phyloP scores from a whole-genome alignment of 2,329 filamentous ascomycete genomes.

The Thermomyces lanuginosus region DNA sequence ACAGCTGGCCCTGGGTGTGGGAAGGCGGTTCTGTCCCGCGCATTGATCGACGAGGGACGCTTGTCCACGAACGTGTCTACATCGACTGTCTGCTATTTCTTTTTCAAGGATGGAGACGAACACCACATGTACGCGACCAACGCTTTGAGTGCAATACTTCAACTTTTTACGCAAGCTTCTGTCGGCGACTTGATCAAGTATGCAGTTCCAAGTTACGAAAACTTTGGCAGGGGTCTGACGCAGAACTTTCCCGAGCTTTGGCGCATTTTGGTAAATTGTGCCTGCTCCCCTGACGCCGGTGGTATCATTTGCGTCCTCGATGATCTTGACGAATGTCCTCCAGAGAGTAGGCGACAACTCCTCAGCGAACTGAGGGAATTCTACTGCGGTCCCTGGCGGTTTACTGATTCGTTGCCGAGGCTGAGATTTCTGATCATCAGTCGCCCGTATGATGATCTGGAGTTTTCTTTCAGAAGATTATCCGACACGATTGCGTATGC shows the following conservation, averaged over 20 bases:
- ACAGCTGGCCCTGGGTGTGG: slow-evolving; percentile 20
- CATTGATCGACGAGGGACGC: slow-evolving; percentile 14
- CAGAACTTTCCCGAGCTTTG: slow-evolving; percentile 1
- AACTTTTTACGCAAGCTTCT: neutral
- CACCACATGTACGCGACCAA: slow-evolving; percentile 7
- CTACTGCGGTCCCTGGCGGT: slow-evolving; percentile 9
- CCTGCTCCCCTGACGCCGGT: slow-evolving; percentile 5
- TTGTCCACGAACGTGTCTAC: slow-evolving; percentile 11
- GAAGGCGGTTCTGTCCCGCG: slow-evolving; percentile 17
- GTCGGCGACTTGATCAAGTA: neutral
- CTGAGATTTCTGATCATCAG: slow-evolving; percentile 24
- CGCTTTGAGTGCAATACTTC: slow-evolving; percentile 3
- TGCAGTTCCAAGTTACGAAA: neutral
- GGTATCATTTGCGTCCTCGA: slow-evolving; percentile 25
- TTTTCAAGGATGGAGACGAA: slow-evolving; percentile 19
- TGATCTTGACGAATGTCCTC: slow-evolving; percentile 27
- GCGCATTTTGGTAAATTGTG: slow-evolving; percentile 1
- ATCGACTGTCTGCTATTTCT: slow-evolving; percentile 20
- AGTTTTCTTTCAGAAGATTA: too few species aligned
- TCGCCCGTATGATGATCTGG: slow-evolving; percentile 11
- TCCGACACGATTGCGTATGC: too few species aligned
- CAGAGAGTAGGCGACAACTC: slow-evolving; percentile 9
- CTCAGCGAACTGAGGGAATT: slow-evolving; percentile 11
- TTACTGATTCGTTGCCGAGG: neutral
- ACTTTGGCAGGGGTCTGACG: neutral